Conservation (phyloP, 495 filamentous ascomycete genomes). For the Acidiella bohemica region DNA sequence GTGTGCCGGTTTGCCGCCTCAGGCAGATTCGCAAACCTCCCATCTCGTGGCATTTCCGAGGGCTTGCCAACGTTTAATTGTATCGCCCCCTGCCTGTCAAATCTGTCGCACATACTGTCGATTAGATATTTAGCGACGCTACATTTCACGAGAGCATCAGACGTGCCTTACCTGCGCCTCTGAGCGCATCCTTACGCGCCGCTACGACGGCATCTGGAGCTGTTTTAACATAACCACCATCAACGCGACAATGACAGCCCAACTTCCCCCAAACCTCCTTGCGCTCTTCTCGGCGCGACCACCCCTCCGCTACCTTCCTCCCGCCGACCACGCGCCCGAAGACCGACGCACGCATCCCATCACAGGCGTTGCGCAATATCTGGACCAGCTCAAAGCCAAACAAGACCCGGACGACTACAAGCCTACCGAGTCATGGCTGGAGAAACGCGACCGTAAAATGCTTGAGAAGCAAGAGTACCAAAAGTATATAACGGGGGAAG, state of each 20-base stretch:
- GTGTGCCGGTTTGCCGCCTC: too few species aligned
- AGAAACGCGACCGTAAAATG: constrained; percentile 66
- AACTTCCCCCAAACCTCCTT: constrained; percentile 81
- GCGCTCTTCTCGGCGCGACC: constrained; percentile 90
- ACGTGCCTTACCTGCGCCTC: too few species aligned
- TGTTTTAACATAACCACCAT: too few species aligned
- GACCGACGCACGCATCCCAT: constrained; percentile 62
- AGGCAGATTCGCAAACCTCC: too few species aligned
- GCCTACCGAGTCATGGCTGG: constrained; percentile 88
- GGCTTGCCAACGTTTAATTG: too few species aligned
- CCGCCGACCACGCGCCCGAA: constrained; percentile 70
- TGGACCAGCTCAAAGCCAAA: constrained; percentile 52
- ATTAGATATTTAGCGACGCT: too few species aligned
- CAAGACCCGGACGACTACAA: constrained; percentile 44
- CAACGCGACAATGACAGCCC: constrained; percentile 99
- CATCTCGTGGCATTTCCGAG: too few species aligned
- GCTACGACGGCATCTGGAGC: too few species aligned
- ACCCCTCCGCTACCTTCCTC: constrained; percentile 77
- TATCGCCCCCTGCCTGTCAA: too few species aligned
- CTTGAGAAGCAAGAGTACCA: constrained; percentile 58
- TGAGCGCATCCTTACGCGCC: too few species aligned
- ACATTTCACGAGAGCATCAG: too few species aligned
- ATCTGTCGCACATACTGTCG: too few species aligned
- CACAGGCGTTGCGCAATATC: constrained; percentile 56
- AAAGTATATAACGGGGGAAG: constrained; percentile 51